Conservation (phyloP, 306 rosid species). For the Quercus agrifolia region DNA sequence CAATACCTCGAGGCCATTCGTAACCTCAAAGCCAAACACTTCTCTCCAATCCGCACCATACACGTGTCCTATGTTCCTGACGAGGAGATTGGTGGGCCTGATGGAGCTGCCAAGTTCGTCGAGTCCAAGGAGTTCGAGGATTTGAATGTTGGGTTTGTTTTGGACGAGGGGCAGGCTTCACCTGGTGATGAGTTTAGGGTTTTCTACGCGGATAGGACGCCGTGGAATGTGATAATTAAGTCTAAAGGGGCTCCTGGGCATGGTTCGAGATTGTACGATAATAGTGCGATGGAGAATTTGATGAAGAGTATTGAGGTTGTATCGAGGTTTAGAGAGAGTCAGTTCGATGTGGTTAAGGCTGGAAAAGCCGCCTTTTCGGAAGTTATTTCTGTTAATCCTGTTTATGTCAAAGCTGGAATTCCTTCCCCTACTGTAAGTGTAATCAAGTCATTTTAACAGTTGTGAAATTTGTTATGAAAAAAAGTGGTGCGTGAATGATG, state of each 20-base stretch:
- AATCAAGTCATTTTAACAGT: not conserved
- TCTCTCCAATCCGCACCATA: slow-evolving; percentile 57
- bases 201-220: slow-evolving; percentile 73
- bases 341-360: slow-evolving; percentile 73
- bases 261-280: slow-evolving; percentile 73
- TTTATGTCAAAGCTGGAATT: slow-evolving; percentile 70
- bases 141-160: slow-evolving; percentile 59
- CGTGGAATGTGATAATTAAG: slow-evolving; percentile 65
- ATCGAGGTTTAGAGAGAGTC: slow-evolving; percentile 68
- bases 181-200: slow-evolving; percentile 69
- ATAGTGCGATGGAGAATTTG: slow-evolving; percentile 84
- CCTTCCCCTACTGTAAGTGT: slow-evolving; percentile 45
- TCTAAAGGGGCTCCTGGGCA: slow-evolving; percentile 72
- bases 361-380: slow-evolving; percentile 66
- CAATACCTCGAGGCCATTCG: slow-evolving; percentile 89
- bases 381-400: slow-evolving; percentile 86
- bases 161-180: slow-evolving; percentile 91
- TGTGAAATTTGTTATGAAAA: too few relatives aligned
- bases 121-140: slow-evolving; percentile 46
- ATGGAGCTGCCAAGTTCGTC: slow-evolving; percentile 53
- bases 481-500: not conserved
- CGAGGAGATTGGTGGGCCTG: slow-evolving; percentile 77
- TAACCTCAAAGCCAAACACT: slow-evolving; percentile 31
- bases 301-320: slow-evolving; percentile 72
- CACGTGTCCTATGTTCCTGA: slow-evolving; percentile 80